These are phyloP conservation scores for Pholiota microspora DNA, from an alignment of 768 basidiomycete species.

Conservation along the genomic window DNA sequence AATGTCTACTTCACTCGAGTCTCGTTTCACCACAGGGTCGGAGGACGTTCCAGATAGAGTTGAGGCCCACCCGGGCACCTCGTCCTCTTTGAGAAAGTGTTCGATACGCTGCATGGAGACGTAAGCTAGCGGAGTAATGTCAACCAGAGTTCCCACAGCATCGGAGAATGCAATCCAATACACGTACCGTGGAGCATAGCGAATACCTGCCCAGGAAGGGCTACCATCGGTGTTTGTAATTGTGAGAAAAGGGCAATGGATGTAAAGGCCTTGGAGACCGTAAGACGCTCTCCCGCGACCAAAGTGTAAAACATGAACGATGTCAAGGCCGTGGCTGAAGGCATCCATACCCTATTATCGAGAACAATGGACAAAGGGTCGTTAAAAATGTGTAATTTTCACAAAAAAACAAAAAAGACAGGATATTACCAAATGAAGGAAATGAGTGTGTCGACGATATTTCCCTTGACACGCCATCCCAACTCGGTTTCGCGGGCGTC, in stretches of 20 bases:
- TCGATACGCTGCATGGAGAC: conserved; percentile 85
- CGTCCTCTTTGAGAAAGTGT: conserved; percentile 65
- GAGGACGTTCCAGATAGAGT: conserved; percentile 40
- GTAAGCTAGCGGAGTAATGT: conserved; percentile 42
- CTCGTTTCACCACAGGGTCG: conserved; percentile 4
- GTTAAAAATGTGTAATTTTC: background rate
- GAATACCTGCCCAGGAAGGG: conserved; percentile 60
- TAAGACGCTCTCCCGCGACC: conserved; percentile 60
- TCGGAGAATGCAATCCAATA: background rate
- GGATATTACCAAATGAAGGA: conserved; percentile 62
- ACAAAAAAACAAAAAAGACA: conserved; percentile 14
- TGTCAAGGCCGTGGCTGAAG: conserved; percentile 61
- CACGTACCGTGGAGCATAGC: conserved; percentile 58
- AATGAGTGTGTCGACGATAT: conserved; percentile 56
- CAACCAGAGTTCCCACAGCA: background rate
- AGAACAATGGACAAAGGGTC: conserved; percentile 2
- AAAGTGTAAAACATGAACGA: conserved; percentile 69
- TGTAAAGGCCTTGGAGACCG: conserved; percentile 81
- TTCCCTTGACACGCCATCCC: conserved; percentile 63
- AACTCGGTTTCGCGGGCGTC: conserved; percentile 62
- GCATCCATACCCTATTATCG: conserved; percentile 62
- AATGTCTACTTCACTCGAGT: conserved; percentile 27
- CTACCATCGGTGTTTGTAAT: conserved; percentile 66
- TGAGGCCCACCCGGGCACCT: conserved; percentile 79
- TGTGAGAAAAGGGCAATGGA: conserved; percentile 75